Evolutionary conservation across 169 alveolate genomes (phyloP).

Genomic region (Cardiosporidium cionae): DNA sequence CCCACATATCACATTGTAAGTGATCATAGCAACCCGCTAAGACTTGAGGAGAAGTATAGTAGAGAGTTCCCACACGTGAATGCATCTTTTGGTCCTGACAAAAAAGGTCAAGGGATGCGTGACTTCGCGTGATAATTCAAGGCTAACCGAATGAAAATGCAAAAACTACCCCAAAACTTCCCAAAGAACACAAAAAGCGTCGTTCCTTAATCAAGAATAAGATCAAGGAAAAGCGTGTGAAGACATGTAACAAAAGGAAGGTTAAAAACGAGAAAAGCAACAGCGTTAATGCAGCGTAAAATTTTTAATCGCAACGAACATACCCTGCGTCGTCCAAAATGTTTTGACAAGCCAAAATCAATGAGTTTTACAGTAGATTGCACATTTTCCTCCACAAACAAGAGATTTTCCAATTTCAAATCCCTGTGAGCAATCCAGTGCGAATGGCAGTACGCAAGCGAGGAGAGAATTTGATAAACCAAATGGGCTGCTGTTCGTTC

Average conservation of each 20-base stretch:
- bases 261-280: background rate
- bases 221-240: background rate
- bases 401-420: conserved; percentile 12
- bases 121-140: background rate
- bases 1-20: conserved; percentile 81
- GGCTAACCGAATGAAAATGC: background rate
- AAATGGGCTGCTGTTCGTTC: conserved; percentile 1
- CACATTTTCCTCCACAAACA: conserved; percentile 23
- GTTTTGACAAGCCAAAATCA: conserved; percentile 75
- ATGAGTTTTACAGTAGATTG: conserved; percentile 60
- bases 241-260: background rate
- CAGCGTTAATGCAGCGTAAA: background rate
- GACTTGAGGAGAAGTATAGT: conserved; percentile 80
- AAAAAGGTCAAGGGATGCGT: background rate
- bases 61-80: conserved; percentile 71
- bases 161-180: background rate
- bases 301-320: background rate
- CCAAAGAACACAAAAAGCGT: background rate
- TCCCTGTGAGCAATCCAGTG: conserved; percentile 11
- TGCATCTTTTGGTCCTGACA: conserved; percentile 47
- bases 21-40: conserved; percentile 55
- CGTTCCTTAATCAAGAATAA: background rate
- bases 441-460: background rate
- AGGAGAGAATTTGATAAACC: background rate
- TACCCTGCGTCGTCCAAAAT: conserved; percentile 28